Base-by-base conservation (phyloP, 2,329 filamentous ascomycete species). In the Periconia digitata region DNA sequence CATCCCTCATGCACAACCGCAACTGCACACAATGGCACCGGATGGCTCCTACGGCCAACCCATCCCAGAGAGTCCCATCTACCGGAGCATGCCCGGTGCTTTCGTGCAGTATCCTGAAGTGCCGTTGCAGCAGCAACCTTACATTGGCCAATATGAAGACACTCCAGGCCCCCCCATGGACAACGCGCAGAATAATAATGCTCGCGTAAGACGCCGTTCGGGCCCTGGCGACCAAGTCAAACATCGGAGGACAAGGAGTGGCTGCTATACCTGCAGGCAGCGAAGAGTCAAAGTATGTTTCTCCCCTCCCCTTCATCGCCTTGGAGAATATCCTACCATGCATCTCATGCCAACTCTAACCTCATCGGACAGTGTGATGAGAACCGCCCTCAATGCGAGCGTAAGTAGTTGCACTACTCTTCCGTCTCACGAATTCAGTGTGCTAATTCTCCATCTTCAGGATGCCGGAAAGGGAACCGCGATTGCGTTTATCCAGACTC, bases 241-340 rank as follows among this genome's bases (percentile, higher is more conserved):
- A 72, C 92, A 97, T 70, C 87, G 92, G 53, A 85, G 94, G 59
- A 97, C 94, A 37, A 82, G 94, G 60, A 96, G 91, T 55, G 94
- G 94, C 22, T 99, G 94, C 74, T 96, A 83, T 67, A 97, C 92
- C 40, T 99, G 94, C 72, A 83, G 94, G 50, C 86, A 86, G 62
- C 83, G 94, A 58, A 84, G 94, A 70, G 92, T 97, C 43, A 97
- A 86, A 78, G 81, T 83, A 65, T 54, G 53, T 45, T 24, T 36
- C 13, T n/a, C n/a, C n/a, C n/a, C n/a, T n/a, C n/a, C n/a, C n/a
- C n/a, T 21, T 15, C 42, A 47, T 45, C 20, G 38, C 34, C 18
- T 15, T 43, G 40, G 15, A 29, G 18, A 21, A 34, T 32, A 17
- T 36, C 38, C 43, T 32, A 34, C 36, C 44, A 32, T 44, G 20